Base-by-base conservation (phyloP, 2,329 filamentous ascomycete genomes). In the Teratosphaeria destructans region DNA sequence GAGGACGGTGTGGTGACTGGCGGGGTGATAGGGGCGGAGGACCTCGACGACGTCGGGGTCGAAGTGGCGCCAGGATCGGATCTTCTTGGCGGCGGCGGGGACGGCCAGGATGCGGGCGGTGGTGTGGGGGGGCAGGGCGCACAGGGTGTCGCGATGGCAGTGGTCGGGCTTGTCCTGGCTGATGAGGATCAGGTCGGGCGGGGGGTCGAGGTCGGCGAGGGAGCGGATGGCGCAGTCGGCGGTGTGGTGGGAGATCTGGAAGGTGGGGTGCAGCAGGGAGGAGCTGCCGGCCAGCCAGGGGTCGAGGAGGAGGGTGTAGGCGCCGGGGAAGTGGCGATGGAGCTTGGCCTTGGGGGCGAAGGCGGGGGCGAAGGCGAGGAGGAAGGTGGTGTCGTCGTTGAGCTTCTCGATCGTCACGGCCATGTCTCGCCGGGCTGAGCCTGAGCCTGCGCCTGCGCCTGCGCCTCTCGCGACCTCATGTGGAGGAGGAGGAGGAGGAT, bases 61-160 rank as follows among this genome's bases (percentile, higher is more conserved):
- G 67, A 90, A 90, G 71, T 89, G 79, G 59, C 83, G 84, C 86
- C 87, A 90, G 60, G 81, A 78, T 59, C 77, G 78, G 57, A 90
- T 89, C 61, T 82, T 76, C 64, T 81, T 84, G 39, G 86, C 86
- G 3, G 87, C 84, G 3, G 79, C 75, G 3, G 85, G 82, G 59
- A 85, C 85, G 16, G 86, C 85, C 4, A 89, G 76, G 55, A 90
- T 85, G n/a, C 81, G 75, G 1, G 85, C 84, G 64, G 79, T 80
- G 52, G 77, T 79, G 29, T 77, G 73, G 14, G 75, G 70, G 0
- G 83, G 79, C 5, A 91, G 77, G 63, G 87, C 82, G 43, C 82
- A 82, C 14, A 91, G 76, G 0, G 87, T 89, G 39, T 81, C 78
- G 72, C 86, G 81, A 67, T 90, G 83, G 71, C 87, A 89, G 68